Conservation (phyloP, 208 protist species). For the Angomonas deanei region DNA sequence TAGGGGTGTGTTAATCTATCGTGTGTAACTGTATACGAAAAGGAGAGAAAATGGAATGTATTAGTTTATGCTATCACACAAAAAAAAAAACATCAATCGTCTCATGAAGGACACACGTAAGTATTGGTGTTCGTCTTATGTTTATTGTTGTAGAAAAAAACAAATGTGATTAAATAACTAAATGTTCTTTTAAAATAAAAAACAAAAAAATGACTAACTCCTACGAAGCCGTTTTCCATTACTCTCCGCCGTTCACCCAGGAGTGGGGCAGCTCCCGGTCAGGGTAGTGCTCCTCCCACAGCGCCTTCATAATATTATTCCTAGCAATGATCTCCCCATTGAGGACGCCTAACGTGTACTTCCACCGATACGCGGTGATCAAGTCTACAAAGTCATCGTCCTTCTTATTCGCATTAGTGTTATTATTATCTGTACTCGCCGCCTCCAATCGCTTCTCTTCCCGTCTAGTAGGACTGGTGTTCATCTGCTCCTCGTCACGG, state of each 20-base stretch:
- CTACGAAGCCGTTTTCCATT: not conserved
- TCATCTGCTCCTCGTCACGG: conserved; percentile 28
- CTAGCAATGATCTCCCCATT: conserved; percentile 73
- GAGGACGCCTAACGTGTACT: conserved; percentile 77
- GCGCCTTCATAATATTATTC: conserved; percentile 65
- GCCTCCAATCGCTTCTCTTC: not conserved
- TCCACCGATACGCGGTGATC: conserved; percentile 73
- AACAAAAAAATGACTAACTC: not conserved
- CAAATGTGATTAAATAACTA: not conserved
- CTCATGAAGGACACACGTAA: not conserved
- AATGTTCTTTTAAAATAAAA: not conserved
- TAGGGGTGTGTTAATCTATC: too few relatives aligned
- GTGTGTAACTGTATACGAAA: too few relatives aligned
- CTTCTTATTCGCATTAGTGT: not conserved
- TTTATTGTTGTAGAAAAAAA: not conserved
- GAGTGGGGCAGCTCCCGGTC: conserved; percentile 72
- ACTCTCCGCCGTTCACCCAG: conserved; percentile 56
- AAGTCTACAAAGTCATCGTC: conserved; percentile 22
- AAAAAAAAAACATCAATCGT: too few relatives aligned
- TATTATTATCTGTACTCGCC: not conserved
- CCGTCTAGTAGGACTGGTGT: conserved; percentile 5
- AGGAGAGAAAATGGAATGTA: too few relatives aligned
- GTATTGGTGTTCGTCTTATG: not conserved
- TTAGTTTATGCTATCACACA: too few relatives aligned
- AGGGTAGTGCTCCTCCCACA: conserved; percentile 80